phyloP scores from a whole-genome alignment of 805 yeast species.

The Vanderwaltozyma yarrowii region DNA sequence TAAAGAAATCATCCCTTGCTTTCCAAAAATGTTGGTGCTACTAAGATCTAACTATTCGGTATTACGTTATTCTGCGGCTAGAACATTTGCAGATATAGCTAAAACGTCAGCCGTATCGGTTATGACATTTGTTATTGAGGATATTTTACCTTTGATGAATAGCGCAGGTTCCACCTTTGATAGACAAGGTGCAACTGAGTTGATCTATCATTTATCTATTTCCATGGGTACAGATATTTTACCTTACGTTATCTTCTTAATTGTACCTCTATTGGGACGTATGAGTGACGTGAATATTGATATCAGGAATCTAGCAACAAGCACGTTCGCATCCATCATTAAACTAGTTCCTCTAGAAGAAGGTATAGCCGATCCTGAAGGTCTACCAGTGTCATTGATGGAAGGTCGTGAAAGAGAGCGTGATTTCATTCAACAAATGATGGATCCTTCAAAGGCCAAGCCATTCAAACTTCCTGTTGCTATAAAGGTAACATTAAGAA shows the following conservation, averaged over 20 bases:
- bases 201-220: slow-evolving; percentile 72
- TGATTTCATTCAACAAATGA: slow-evolving; percentile 92
- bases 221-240: slow-evolving; percentile 82
- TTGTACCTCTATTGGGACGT: slow-evolving; percentile 93
- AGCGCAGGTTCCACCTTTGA: slow-evolving; percentile 60
- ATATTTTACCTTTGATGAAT: slow-evolving; percentile 67
- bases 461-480: slow-evolving; percentile 84
- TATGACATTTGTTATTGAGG: slow-evolving; percentile 69
- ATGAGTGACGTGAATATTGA: slow-evolving; percentile 93
- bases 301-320: slow-evolving; percentile 83
- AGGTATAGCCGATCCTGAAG: slow-evolving; percentile 91
- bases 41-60: slow-evolving; percentile 69
- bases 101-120: slow-evolving; percentile 56
- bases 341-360: slow-evolving; percentile 95
- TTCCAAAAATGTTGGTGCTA: slow-evolving; percentile 43
- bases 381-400: slow-evolving; percentile 73
- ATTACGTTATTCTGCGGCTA: slow-evolving; percentile 81
- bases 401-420: slow-evolving; percentile 90
- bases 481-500: slow-evolving; percentile 84
- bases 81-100: slow-evolving; percentile 75
- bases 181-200: slow-evolving; percentile 91
- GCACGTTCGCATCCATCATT: slow-evolving; percentile 92
- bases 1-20: slow-evolving; percentile 33
- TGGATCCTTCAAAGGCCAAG: slow-evolving; percentile 87
- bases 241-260: slow-evolving; percentile 90